Evolutionary conservation across 371 early-diverging fungal genomes (phyloP).

Genomic region (Dentiscutata heterogama): DNA sequence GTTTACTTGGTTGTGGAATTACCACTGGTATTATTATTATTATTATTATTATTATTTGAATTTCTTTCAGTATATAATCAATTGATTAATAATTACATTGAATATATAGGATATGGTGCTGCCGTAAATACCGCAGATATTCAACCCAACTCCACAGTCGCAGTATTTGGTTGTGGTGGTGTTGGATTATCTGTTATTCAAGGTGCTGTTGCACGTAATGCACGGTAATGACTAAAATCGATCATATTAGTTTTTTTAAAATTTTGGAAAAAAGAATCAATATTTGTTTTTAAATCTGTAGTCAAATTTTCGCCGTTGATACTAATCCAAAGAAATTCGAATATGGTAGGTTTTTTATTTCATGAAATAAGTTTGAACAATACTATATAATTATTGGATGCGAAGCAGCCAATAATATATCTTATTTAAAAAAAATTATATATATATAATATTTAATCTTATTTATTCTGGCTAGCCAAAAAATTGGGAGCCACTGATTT

Average conservation of each 20-base stretch:
- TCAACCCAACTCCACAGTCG: constrained; percentile 77
- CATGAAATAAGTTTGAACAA: not conserved
- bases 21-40: constrained; percentile 77
- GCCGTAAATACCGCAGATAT: constrained; percentile 94
- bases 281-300: constrained; percentile 47
- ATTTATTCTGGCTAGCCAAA: constrained; percentile 61
- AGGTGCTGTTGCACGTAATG: constrained; percentile 82
- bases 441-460: not conserved
- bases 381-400: too few species aligned
- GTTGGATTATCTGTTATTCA: constrained; percentile 94
- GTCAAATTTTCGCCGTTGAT: constrained; percentile 92
- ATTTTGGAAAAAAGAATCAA: too few species aligned
- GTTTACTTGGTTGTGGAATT: constrained; percentile 95
- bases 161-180: constrained; percentile 96
- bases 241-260: too few species aligned
- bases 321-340: constrained; percentile 86
- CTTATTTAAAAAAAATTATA: not conserved
- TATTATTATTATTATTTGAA: not conserved
- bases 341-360: constrained; percentile 44
- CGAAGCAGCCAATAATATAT: too few species aligned
- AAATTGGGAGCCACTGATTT: constrained; percentile 95
- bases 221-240: constrained; percentile 51
- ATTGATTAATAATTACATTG: too few species aligned
- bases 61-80: too few species aligned
- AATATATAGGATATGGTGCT: constrained; percentile 77